Evolutionary conservation across 1,284 basidiomycete genomes (phyloP).

Genomic region (Cryptococcus sp.): DNA sequence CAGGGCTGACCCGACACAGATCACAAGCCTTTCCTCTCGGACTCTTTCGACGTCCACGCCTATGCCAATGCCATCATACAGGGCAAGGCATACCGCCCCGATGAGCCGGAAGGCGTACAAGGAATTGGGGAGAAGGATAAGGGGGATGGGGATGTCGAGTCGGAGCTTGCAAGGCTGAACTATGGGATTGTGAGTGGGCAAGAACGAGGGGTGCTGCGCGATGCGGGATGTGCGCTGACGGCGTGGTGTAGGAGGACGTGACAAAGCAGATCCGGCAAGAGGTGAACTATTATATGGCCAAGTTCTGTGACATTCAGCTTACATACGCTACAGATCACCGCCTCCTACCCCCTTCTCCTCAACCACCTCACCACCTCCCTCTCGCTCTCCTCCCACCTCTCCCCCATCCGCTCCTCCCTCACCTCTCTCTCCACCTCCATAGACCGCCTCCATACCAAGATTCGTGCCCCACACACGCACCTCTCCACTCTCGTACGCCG

Average conservation of each 20-base stretch:
- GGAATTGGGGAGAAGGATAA: slow-evolving; percentile 12
- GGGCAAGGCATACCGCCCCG: slow-evolving; percentile 65
- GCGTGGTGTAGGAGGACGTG: slow-evolving; percentile 63
- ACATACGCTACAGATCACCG: slow-evolving; percentile 42
- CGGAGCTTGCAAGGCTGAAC: slow-evolving; percentile 77
- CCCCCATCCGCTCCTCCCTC: slow-evolving; percentile 44
- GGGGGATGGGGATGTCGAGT: slow-evolving; percentile 74
- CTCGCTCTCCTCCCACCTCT: slow-evolving; percentile 55
- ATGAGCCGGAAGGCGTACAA: slow-evolving; percentile 40
- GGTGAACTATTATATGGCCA: slow-evolving; percentile 50
- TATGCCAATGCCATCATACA: slow-evolving; percentile 84
- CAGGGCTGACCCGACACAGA: slow-evolving; percentile 25
- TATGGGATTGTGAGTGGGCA: slow-evolving; percentile 59
- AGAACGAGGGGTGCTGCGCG: not conserved
- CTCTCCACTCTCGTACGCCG: slow-evolving; percentile 67
- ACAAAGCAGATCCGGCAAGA: slow-evolving; percentile 78
- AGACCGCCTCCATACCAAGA: slow-evolving; percentile 71
- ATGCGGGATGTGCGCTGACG: slow-evolving; percentile 2
- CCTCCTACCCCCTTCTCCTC: slow-evolving; percentile 49
- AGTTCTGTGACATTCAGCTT: not conserved
- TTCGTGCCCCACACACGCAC: slow-evolving; percentile 72
- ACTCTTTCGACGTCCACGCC: slow-evolving; percentile 76
- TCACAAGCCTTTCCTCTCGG: slow-evolving; percentile 47
- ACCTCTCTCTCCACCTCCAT: slow-evolving; percentile 35
- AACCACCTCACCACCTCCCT: slow-evolving; percentile 60